A percentile compares a stretch with the other conserved stretches of the same genome.
Evolutionary conservation across 176 grass and related monocot species (phyloP).

Genomic region (Raddia guianensis): DNA sequence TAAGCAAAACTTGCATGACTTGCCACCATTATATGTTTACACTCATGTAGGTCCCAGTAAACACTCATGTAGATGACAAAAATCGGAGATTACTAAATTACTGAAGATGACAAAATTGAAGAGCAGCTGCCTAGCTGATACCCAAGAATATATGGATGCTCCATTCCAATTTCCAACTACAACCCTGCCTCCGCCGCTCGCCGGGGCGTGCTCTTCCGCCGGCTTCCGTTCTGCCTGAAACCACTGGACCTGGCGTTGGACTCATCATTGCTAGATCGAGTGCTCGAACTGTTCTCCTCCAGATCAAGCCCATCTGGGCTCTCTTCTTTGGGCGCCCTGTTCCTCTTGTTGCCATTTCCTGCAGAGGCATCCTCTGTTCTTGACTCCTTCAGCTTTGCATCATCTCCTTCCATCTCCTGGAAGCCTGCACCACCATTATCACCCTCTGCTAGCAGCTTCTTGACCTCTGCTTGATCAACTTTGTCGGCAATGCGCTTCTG

Average conservation of each 20-base stretch:
- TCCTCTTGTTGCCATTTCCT: conserved; percentile 61
- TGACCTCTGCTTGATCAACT: conserved; percentile 39
- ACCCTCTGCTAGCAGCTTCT: conserved; percentile 41
- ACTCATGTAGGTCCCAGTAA: conserved; percentile 33
- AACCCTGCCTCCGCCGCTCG: conserved; percentile 66
- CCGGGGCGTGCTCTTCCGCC: conserved; percentile 69
- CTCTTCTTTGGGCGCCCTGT: conserved; percentile 53
- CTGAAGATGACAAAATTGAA: conserved; percentile 50
- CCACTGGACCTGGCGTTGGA: conserved; percentile 35
- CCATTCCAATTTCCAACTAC: conserved; percentile 41
- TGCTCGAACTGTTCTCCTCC: conserved; percentile 55
- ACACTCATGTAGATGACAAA: conserved; percentile 7
- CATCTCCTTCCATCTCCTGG: conserved; percentile 33
- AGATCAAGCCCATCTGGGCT: conserved; percentile 32
- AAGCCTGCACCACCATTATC: conserved; percentile 45
- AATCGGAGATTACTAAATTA: neutral
- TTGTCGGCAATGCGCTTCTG: conserved; percentile 55
- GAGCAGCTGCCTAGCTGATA: conserved; percentile 42
- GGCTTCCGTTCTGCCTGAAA: conserved; percentile 60
- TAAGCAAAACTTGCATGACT: conserved; percentile 43
- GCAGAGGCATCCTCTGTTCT: conserved; percentile 41
- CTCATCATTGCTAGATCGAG: conserved; percentile 58
- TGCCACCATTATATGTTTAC: conserved; percentile 43
- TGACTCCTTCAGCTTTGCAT: conserved; percentile 25
- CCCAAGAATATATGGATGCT: neutral